Percentiles rank a stretch among this genome's conserved stretches.
Evolutionary conservation across 1,139 yeast species (phyloP).

Genomic region (Debaryomyces robertsiae): DNA sequence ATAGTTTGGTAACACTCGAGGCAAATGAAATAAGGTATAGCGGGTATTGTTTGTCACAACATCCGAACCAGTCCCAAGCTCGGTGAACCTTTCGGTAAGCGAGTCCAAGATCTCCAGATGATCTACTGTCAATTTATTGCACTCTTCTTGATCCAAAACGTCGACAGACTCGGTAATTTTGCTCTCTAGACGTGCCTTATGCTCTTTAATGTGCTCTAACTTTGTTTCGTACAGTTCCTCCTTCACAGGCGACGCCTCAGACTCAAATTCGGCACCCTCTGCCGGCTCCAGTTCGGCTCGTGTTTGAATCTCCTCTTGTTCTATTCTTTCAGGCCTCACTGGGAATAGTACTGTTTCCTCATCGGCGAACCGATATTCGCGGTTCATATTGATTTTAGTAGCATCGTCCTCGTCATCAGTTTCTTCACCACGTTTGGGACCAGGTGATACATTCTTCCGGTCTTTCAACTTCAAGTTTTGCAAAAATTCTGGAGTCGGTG

Average conservation of each 20-base stretch:
- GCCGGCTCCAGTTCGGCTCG: constrained; percentile 16
- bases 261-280: constrained; percentile 15
- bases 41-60: constrained; percentile 18
- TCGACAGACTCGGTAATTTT: constrained; percentile 36
- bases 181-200: constrained; percentile 34
- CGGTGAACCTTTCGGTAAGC: constrained; percentile 28
- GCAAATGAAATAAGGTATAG: constrained; percentile 69
- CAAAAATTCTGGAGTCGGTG: constrained; percentile 43
- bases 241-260: constrained; percentile 36
- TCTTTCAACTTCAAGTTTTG: constrained; percentile 39
- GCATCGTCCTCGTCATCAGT: constrained; percentile 40
- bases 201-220: constrained; percentile 29
- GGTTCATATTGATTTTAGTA: constrained; percentile 62
- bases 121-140: constrained; percentile 34
- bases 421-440: constrained; percentile 25
- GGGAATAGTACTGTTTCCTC: constrained; percentile 50
- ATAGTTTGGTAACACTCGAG: constrained; percentile 64
- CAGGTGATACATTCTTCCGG: constrained; percentile 15
- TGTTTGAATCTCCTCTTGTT: constrained; percentile 13
- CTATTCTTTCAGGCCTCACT: constrained; percentile 40
- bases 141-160: constrained; percentile 34
- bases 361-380: constrained; percentile 54
- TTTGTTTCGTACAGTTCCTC: constrained; percentile 35
- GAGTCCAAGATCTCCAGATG: constrained; percentile 33
- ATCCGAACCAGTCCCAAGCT: constrained; percentile 21